These are phyloP conservation scores for Talaromyces proteolyticus DNA, from an alignment of 495 filamentous ascomycete species.

Conservation along the genomic window DNA sequence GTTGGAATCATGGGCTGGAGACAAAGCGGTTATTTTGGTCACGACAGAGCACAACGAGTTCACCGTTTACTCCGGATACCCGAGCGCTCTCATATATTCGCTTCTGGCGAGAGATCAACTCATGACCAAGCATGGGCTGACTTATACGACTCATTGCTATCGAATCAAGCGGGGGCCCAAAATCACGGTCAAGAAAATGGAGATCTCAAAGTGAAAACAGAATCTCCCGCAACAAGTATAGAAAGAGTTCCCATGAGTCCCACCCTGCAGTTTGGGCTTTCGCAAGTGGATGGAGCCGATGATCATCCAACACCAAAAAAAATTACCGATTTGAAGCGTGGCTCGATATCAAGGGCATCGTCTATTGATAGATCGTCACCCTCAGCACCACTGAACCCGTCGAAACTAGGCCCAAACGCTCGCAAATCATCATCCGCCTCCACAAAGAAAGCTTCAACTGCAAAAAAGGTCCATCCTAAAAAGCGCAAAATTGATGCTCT, in stretches of 20 bases:
- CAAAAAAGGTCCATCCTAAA: slow-evolving; percentile 48
- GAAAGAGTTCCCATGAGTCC: slow-evolving; percentile 25
- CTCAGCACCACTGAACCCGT: slow-evolving; percentile 25
- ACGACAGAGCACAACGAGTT: slow-evolving; percentile 22
- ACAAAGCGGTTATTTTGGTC: slow-evolving; percentile 38
- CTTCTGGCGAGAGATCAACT: slow-evolving; percentile 3
- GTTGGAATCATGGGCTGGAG: slow-evolving; percentile 37
- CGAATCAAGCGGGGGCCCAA: slow-evolving; percentile 4
- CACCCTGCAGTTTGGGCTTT: slow-evolving; percentile 12
- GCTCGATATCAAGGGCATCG: slow-evolving; percentile 22
- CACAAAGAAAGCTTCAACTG: slow-evolving; percentile 49
- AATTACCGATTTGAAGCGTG: slow-evolving; percentile 32
- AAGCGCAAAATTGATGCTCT: slow-evolving; percentile 48
- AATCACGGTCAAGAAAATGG: slow-evolving; percentile 12
- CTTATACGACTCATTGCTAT: slow-evolving; percentile 24
- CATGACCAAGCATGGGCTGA: slow-evolving; percentile 23
- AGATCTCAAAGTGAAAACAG: slow-evolving; percentile 28
- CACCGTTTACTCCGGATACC: slow-evolving; percentile 27
- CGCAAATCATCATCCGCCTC: slow-evolving; percentile 30
- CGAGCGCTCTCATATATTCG: slow-evolving; percentile 8
- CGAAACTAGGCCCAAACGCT: slow-evolving; percentile 20
- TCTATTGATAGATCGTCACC: slow-evolving; percentile 31
- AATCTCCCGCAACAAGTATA: slow-evolving; percentile 22
- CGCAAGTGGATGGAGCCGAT: slow-evolving; percentile 22
- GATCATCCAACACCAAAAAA: slow-evolving; percentile 37